Evolutionary conservation across 108 stramenopile genomes (phyloP).

Genomic region (Schizochytrium sp.): DNA sequence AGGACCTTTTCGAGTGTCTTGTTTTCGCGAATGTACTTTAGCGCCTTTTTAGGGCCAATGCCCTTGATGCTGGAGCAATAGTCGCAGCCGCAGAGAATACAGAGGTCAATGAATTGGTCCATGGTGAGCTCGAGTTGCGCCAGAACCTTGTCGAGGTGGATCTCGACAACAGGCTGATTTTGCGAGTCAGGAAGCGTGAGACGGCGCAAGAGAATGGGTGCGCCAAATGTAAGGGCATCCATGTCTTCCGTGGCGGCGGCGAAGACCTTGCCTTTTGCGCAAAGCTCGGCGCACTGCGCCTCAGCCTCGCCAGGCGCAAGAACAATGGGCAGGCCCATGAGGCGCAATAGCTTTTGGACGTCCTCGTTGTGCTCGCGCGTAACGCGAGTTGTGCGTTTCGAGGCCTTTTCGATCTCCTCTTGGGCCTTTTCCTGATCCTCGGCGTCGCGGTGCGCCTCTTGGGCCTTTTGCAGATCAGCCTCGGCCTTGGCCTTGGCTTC

Average conservation of each 20-base stretch:
- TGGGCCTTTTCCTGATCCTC: slow-evolving; percentile 75
- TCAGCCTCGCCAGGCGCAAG: slow-evolving; percentile 94
- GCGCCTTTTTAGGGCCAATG: slow-evolving; percentile 92
- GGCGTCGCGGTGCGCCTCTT: slow-evolving; percentile 70
- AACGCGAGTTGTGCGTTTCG: slow-evolving; percentile 17
- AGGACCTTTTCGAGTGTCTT: slow-evolving; percentile 73
- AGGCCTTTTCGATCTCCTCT: slow-evolving; percentile 74
- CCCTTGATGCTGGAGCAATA: slow-evolving; percentile 89
- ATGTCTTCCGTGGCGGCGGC: slow-evolving; percentile 98
- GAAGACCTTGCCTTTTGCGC: slow-evolving; percentile 72
- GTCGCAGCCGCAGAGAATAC: slow-evolving; percentile 93
- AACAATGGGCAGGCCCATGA: slow-evolving; percentile 95
- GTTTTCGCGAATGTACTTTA: slow-evolving; percentile 78
- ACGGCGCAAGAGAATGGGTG: slow-evolving; percentile 64
- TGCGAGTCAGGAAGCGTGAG: not conserved
- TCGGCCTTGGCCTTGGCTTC: slow-evolving; percentile 79
- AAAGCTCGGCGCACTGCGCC: slow-evolving; percentile 89
- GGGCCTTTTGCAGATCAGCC: slow-evolving; percentile 53
- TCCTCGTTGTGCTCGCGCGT: slow-evolving; percentile 46
- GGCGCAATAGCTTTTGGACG: slow-evolving; percentile 56
- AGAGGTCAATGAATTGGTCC: slow-evolving; percentile 96
- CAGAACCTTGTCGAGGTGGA: slow-evolving; percentile 77
- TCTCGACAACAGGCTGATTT: slow-evolving; percentile 57
- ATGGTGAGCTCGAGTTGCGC: slow-evolving; percentile 77
- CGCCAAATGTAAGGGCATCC: slow-evolving; percentile 92